phyloP scores from a whole-genome alignment of 495 filamentous ascomycete genomes.

The Penicillium verhagenii region DNA sequence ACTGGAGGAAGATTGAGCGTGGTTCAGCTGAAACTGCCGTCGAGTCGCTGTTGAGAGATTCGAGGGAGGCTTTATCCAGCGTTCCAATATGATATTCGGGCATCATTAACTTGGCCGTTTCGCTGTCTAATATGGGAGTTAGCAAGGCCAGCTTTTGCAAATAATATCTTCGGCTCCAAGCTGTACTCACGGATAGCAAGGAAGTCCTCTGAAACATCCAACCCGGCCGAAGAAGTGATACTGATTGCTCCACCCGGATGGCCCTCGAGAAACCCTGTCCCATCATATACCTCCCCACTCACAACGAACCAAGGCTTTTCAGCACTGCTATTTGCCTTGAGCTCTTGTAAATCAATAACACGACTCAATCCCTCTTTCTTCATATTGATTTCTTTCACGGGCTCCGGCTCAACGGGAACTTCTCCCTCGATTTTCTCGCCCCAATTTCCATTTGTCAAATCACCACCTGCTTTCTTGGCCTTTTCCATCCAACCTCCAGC shows the following conservation, averaged over 20 bases:
- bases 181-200: slow-evolving; percentile 80
- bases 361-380: slow-evolving; percentile 65
- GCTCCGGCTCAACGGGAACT: slow-evolving; percentile 41
- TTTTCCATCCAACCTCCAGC: slow-evolving; percentile 95
- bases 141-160: background rate
- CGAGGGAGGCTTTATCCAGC: slow-evolving; percentile 58
- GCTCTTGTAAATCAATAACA: slow-evolving; percentile 67
- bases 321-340: slow-evolving; percentile 65
- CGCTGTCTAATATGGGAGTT: slow-evolving; percentile 59
- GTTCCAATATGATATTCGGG: slow-evolving; percentile 82
- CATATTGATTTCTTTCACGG: slow-evolving; percentile 75
- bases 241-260: slow-evolving; percentile 90
- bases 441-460: slow-evolving; percentile 83
- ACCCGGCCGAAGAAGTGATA: slow-evolving; percentile 79
- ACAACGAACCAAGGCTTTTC: slow-evolving; percentile 87
- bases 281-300: slow-evolving; percentile 90
- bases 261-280: slow-evolving; percentile 75
- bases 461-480: slow-evolving; percentile 84
- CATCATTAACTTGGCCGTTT: slow-evolving; percentile 95
- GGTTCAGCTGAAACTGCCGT: slow-evolving; percentile 32
- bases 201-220: slow-evolving; percentile 91
- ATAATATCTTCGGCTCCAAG: background rate
- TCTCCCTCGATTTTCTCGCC: slow-evolving; percentile 70
- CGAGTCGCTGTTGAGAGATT: slow-evolving; percentile 42
- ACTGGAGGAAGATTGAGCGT: slow-evolving; percentile 65